Conservation (phyloP, 352 stramenopile species). For the Lagenidium sp. region DNA sequence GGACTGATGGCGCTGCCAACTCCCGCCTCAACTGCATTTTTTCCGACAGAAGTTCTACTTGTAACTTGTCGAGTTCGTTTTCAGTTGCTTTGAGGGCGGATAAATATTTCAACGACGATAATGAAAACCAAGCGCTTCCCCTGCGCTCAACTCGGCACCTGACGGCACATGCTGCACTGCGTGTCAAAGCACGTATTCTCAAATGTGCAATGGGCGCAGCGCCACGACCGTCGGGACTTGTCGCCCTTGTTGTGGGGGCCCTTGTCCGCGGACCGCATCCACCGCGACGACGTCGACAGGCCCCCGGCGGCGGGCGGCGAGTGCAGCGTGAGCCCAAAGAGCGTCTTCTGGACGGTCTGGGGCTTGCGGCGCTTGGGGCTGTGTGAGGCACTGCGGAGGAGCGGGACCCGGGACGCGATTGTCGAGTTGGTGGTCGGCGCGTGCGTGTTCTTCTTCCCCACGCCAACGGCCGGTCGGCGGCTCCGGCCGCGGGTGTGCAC, state of each 20-base stretch:
- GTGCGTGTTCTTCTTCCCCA: constrained; percentile 5
- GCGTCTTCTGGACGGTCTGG: constrained; percentile 5
- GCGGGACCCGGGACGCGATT: background rate
- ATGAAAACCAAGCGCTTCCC: no score
- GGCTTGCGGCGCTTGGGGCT: constrained; percentile 9
- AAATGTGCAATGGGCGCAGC: constrained; percentile 51
- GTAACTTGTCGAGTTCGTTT: no score
- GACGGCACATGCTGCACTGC: constrained; percentile 56
- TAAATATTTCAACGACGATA: no score
- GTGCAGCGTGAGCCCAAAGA: constrained; percentile 15
- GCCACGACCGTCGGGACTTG: constrained; percentile 27
- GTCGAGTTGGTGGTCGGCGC: background rate
- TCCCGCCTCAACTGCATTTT: no score
- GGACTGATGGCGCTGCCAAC: no score
- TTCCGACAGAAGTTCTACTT: no score
- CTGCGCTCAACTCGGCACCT: no score
- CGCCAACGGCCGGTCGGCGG: background rate
- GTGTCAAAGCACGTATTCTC: constrained; percentile 70
- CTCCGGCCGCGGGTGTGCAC: background rate
- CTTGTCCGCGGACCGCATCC: background rate
- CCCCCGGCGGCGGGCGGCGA: background rate
- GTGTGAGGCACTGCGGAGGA: constrained; percentile 9
- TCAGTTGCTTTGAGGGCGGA: no score
- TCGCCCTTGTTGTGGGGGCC: background rate
- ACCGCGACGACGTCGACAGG: background rate